Base-by-base conservation (phyloP, 768 basidiomycete genomes). In the Mrakia blollopis region DNA sequence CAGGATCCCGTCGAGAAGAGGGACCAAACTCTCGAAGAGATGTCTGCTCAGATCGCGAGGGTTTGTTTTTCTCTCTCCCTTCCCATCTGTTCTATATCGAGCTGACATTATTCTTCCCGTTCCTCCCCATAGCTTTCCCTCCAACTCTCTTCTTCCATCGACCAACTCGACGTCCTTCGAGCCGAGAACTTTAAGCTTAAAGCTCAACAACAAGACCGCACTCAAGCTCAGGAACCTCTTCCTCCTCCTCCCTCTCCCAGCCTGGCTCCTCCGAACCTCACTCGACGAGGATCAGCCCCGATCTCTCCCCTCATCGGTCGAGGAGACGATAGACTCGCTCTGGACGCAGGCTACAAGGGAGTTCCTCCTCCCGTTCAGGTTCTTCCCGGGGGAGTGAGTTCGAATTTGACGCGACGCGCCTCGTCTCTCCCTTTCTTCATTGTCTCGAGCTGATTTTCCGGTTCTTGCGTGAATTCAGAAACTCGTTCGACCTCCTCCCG, bases 141-240 rank as follows among this genome's bases (percentile, higher is more conserved):
- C 35, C 65, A 68, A 23, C 65, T 68, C 35, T 35, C 65, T 0
- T 68, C 39, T 6, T 68, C 65, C 18, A 25, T 37, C 13, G 25
- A 23, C 39, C 65, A 68, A n/a, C 65, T 68, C 65, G 65, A 68
- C 37, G 37, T 25, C 21, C 65, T 68, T 39, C 65, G 65, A 68
- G 65, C 65, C 25, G 65, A 68, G 65, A 68, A 68, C 37, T 16
- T 68, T 23, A 39, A 39, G 25, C 65, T 68, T 9, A 39, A n/a
- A n/a, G 35, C 65, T 18, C 47, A 50, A 2, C 47, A 50, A 16
- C 47, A 4, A 21, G 47, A n/a, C n/a, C n/a, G 47, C 5, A 18
- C 16, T 50, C 44, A 44, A 44, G 44, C 44, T 13, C 44, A 44
- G 14, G 11, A 14, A 6, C 47, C 47, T 14, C 13, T 14, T 16